These are phyloP conservation scores for Durotheca rogersii DNA, from an alignment of 495 filamentous ascomycete species.

Conservation along the genomic window DNA sequence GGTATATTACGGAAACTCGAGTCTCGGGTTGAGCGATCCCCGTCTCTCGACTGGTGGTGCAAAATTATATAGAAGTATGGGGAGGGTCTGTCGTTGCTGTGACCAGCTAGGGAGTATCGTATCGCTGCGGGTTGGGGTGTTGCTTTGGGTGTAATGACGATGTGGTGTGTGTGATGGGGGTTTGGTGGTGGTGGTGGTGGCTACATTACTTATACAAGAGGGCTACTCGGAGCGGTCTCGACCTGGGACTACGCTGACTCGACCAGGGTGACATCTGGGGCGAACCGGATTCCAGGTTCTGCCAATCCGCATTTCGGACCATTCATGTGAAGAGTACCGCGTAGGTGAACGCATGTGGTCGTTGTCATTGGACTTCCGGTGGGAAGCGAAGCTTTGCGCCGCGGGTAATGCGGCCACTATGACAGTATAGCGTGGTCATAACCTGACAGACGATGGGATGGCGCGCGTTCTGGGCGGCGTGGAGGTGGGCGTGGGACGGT, in stretches of 20 bases:
- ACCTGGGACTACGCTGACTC: too few species aligned
- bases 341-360: slow-evolving; percentile 21
- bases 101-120: too few species aligned
- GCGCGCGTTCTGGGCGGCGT: slow-evolving; percentile 4
- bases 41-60: too few species aligned
- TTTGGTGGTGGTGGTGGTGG: slow-evolving; percentile 8
- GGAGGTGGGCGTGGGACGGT: not conserved
- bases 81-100: not conserved
- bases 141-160: slow-evolving; percentile 8
- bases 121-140: not conserved
- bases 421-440: slow-evolving; percentile 36
- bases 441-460: slow-evolving; percentile 17
- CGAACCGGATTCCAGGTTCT: not conserved
- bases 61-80: not conserved
- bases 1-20: too few species aligned
- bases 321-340: slow-evolving; percentile 16
- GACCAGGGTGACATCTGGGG: slow-evolving; percentile 16
- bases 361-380: slow-evolving; percentile 22
- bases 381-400: slow-evolving; percentile 18
- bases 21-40: too few species aligned
- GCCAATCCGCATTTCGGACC: not conserved
- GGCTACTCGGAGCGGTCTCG: slow-evolving; percentile 9
- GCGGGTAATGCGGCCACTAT: slow-evolving; percentile 28
- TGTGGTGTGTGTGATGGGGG: not conserved
- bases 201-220: slow-evolving; percentile 19